Percentiles rank a stretch among this genome's conserved stretches.
Evolutionary conservation across 148 eudicot genomes (phyloP).

Genomic region (Chenopodium suecicum): DNA sequence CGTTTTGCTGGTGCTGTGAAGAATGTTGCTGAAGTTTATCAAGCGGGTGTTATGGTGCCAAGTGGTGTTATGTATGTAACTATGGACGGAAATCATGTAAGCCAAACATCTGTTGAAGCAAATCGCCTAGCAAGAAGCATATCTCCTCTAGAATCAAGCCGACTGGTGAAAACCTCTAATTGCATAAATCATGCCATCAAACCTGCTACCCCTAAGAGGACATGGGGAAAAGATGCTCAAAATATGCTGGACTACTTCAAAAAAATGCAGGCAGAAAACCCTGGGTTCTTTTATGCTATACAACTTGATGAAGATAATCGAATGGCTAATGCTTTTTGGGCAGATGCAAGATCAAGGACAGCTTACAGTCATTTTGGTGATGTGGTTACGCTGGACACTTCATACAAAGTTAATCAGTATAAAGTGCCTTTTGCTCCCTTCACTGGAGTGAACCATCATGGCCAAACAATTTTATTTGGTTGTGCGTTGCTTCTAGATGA

Average conservation of each 20-base stretch:
- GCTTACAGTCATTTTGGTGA: conserved; percentile 85
- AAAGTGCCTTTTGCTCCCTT: conserved; percentile 84
- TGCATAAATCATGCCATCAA: conserved; percentile 38
- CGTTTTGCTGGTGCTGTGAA: conserved; percentile 57
- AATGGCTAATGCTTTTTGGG: conserved; percentile 91
- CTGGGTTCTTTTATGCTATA: conserved; percentile 89
- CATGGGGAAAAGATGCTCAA: conserved; percentile 85
- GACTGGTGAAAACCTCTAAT: conserved; percentile 39
- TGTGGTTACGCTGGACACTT: conserved; percentile 69
- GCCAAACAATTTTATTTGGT: conserved; percentile 75
- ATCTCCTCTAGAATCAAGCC: conserved; percentile 44
- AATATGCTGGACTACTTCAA: conserved; percentile 84
- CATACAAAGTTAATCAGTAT: conserved; percentile 59
- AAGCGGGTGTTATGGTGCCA: conserved; percentile 47
- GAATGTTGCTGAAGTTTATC: conserved; percentile 37
- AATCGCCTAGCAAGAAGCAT: conserved; percentile 45
- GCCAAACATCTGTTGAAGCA: conserved; percentile 37
- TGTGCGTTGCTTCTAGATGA: conserved; percentile 91
- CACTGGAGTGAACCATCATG: conserved; percentile 90
- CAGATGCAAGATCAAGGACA: conserved; percentile 86
- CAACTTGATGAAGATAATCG: conserved; percentile 84
- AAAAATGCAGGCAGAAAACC: conserved; percentile 94
- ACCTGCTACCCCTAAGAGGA: conserved; percentile 42
- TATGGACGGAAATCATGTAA: conserved; percentile 43
- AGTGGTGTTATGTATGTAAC: conserved; percentile 69